These are phyloP conservation scores for Kwoniella mangroviensis DNA, from an alignment of 768 basidiomycete genomes.

Conservation along the genomic window DNA sequence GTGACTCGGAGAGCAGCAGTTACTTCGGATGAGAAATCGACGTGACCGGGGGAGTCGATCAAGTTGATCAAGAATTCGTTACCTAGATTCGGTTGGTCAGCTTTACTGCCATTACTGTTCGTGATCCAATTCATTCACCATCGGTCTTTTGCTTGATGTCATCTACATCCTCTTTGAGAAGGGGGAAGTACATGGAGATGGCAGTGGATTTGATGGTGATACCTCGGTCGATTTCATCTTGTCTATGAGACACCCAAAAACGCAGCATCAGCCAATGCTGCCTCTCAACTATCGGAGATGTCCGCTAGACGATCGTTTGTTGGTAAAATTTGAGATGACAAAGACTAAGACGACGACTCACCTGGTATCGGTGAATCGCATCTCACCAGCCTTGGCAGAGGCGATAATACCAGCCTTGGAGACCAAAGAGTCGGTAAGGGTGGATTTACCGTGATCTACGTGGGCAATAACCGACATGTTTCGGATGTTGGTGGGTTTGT, in stretches of 20 bases:
- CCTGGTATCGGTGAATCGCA: conserved; percentile 96
- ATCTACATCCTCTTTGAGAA: conserved; percentile 82
- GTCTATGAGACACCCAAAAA: too few relatives aligned
- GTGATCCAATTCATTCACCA: conserved; percentile 62
- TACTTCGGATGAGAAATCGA: conserved; percentile 99
- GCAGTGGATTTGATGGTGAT: conserved; percentile 99
- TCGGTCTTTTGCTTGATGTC: conserved; percentile 93
- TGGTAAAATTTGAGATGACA: neutral
- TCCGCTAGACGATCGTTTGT: conserved; percentile 3
- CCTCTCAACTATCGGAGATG: conserved; percentile 19
- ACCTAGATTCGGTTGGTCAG: conserved; percentile 60
- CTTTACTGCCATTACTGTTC: conserved; percentile 11
- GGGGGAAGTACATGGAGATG: conserved; percentile 99
- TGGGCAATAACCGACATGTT: conserved; percentile 63
- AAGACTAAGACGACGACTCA: conserved; percentile 26
- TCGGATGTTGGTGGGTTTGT: conserved; percentile 57
- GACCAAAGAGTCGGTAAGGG: conserved; percentile 96
- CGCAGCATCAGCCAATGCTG: too few relatives aligned
- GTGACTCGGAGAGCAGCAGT: conserved; percentile 99
- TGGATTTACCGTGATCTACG: conserved; percentile 99
- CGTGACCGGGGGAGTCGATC: conserved; percentile 99
- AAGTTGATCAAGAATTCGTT: conserved; percentile 99
- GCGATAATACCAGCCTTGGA: conserved; percentile 99
- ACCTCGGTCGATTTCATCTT: conserved; percentile 99
- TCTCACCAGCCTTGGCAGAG: conserved; percentile 86